Conservation (phyloP, 805 yeast genomes). For the Saturnispora mendoncae region DNA sequence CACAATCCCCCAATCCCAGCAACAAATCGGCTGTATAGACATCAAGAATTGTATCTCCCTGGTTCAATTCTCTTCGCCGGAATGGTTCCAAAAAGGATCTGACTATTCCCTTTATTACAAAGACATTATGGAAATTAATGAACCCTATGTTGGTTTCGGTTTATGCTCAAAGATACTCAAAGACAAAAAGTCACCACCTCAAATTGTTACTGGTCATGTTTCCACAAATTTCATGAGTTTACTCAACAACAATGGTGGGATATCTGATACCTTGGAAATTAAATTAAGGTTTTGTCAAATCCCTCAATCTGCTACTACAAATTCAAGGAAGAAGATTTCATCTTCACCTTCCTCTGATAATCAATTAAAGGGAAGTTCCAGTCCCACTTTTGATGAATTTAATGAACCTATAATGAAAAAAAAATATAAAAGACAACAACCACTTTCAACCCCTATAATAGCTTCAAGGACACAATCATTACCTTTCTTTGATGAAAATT, state of each 20-base stretch:
- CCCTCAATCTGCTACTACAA: too few relatives aligned
- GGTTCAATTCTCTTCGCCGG: conserved; percentile 39
- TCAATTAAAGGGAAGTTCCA: conserved; percentile 3
- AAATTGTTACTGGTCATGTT: conserved; percentile 46
- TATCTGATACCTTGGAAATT: conserved; percentile 46
- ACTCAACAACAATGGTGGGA: conserved; percentile 29
- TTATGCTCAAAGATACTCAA: conserved; percentile 28
- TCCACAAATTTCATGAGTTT: conserved; percentile 46
- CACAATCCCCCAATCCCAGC: conserved; percentile 30
- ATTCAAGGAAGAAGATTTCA: conserved; percentile 1
- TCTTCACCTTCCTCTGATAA: conserved; percentile 10
- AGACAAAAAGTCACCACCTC: conserved; percentile 18
- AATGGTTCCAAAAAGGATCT: conserved; percentile 30
- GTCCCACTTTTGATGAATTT: conserved; percentile 15
- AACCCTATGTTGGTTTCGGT: conserved; percentile 43
- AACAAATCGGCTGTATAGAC: conserved; percentile 35
- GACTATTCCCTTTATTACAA: conserved; percentile 40
- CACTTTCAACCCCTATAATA: conserved; percentile 17
- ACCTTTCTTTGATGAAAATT: conserved; percentile 26
- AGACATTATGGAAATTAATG: conserved; percentile 43
- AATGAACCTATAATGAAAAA: conserved; percentile 14
- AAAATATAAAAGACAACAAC: conserved; percentile 4
- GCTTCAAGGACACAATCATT: conserved; percentile 31
- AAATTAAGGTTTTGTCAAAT: conserved; percentile 37
- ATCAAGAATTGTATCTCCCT: conserved; percentile 39